Evolutionary conservation across 176 grass and related monocot species (phyloP).

Genomic region (Carex cristatella): DNA sequence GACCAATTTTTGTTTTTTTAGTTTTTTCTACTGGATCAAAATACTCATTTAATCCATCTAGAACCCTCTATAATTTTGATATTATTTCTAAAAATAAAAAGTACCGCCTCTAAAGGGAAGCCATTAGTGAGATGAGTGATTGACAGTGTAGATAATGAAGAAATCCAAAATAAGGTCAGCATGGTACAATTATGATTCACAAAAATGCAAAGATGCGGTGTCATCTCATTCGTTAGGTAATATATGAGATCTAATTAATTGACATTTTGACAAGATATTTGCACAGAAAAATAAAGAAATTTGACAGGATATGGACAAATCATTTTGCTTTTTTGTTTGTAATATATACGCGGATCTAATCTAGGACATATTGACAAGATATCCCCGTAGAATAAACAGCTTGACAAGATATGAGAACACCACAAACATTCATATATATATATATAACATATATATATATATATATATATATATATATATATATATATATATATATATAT

Average conservation of each 20-base stretch:
- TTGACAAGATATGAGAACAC: neutral
- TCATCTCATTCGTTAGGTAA: constrained; percentile 10
- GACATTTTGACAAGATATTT: neutral
- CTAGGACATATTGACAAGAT: neutral
- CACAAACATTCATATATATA: too few species aligned
- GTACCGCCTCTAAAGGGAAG: neutral
- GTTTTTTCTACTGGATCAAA: too few species aligned
- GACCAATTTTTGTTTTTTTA: too few species aligned
- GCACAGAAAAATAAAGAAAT: neutral
- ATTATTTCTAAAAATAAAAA: too few species aligned
- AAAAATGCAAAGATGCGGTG: neutral
- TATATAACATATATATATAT: too few species aligned
- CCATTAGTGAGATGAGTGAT: neutral
- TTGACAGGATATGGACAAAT: neutral
- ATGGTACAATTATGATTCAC: neutral
- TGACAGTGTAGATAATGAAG: neutral
- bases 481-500: too few species aligned
- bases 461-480: too few species aligned
- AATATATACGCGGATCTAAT: neutral
- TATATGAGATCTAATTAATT: constrained; percentile 5
- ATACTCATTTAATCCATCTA: too few species aligned
- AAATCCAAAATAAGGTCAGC: neutral
- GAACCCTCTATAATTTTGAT: too few species aligned
- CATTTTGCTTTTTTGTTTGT: neutral
- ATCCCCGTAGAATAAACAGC: neutral